These are phyloP conservation scores for Solanum ahanhuiri DNA, from an alignment of 257 asterid genomes.

Conservation along the genomic window DNA sequence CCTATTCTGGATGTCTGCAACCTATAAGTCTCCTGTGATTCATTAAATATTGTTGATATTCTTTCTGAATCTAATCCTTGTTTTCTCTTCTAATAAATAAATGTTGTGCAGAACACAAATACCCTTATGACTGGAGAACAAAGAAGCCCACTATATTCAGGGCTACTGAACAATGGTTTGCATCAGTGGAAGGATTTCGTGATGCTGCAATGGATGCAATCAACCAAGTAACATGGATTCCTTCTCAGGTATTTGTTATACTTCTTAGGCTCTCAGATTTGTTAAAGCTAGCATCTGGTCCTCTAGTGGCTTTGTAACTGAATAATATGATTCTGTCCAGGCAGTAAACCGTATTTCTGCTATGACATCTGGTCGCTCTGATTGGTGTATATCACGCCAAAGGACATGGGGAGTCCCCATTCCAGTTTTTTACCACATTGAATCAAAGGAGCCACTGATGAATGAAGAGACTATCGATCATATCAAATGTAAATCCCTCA, in stretches of 20 bases:
- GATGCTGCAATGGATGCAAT: conserved; percentile 84
- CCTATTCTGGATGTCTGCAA: neutral
- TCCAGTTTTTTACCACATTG: conserved; percentile 87
- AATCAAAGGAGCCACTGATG: conserved; percentile 83
- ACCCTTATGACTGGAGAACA: conserved; percentile 98
- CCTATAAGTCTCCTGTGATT: neutral
- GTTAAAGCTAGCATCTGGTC: neutral
- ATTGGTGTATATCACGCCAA: conserved; percentile 99
- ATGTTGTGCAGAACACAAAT: conserved; percentile 74
- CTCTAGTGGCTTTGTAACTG: neutral
- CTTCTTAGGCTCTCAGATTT: conserved; percentile 4
- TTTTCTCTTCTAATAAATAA: neutral
- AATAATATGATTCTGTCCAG: conserved; percentile 22
- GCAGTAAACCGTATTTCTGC: conserved; percentile 83
- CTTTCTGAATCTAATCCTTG: neutral
- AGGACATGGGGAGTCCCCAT: conserved; percentile 99
- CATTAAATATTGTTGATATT: neutral
- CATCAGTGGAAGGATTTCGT: conserved; percentile 96
- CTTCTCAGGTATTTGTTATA: conserved; percentile 56
- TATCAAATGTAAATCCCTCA: conserved; percentile 63
- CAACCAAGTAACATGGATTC: conserved; percentile 72
- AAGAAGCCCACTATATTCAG: conserved; percentile 96
- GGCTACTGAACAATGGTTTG: conserved; percentile 99
- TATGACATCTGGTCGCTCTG: conserved; percentile 93
- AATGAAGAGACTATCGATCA: conserved; percentile 73